phyloP scores from a whole-genome alignment of 352 stramenopile species.

The Saprolegnia diclina region DNA sequence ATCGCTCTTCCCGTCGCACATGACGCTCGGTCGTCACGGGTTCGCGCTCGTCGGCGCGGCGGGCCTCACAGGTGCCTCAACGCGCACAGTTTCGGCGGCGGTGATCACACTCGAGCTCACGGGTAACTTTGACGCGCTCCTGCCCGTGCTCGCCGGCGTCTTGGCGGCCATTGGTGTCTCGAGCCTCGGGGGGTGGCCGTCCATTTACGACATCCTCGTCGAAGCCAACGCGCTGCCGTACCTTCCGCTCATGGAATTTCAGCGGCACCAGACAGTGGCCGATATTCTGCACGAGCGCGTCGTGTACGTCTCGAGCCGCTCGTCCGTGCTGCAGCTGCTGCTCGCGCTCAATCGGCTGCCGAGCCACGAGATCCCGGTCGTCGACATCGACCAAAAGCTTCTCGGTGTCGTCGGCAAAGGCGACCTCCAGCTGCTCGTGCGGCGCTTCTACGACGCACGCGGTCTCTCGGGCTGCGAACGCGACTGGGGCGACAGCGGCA shows the following conservation, averaged over 20 bases:
- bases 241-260: constrained; percentile 71
- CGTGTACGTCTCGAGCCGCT: constrained; percentile 69
- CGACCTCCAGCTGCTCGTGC: constrained; percentile 5
- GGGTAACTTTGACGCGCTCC: constrained; percentile 63
- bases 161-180: constrained; percentile 62
- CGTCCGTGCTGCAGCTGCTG: constrained; percentile 57
- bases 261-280: constrained; percentile 41
- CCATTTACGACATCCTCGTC: constrained; percentile 80
- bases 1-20: constrained; percentile 32
- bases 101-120: constrained; percentile 86
- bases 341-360: constrained; percentile 68
- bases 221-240: constrained; percentile 71
- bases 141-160: constrained; percentile 68
- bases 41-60: constrained; percentile 77
- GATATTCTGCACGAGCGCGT: constrained; percentile 68
- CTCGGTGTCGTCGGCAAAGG: constrained; percentile 58
- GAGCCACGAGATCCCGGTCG: constrained; percentile 67
- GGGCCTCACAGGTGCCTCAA: constrained; percentile 59
- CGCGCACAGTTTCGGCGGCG: constrained; percentile 67
- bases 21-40: constrained; percentile 43
- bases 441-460: constrained; percentile 2
- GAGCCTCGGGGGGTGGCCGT: constrained; percentile 49
- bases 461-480: constrained; percentile 1
- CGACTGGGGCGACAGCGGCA: constrained; percentile 2
- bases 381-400: constrained; percentile 68